Percentiles rank a stretch among this genome's conserved stretches.
phyloP scores from a whole-genome alignment of 345 rosid genomes.

The Moricandia moricandioides region DNA sequence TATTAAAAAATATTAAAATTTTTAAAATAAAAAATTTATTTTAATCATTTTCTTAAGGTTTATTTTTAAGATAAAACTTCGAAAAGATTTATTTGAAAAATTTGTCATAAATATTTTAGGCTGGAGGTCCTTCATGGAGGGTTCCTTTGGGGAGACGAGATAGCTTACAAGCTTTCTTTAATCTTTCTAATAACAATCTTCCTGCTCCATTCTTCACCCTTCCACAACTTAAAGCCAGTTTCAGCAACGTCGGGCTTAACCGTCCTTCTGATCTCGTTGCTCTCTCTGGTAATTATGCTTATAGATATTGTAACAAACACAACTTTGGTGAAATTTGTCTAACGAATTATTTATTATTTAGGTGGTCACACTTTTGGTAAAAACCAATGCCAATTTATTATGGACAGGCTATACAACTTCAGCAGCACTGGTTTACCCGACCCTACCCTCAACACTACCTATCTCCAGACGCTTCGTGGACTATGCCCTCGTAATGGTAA shows the following conservation, averaged over 20 bases:
- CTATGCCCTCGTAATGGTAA: slow-evolving; percentile 54
- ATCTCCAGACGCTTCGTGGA: slow-evolving; percentile 43
- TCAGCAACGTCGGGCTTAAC: slow-evolving; percentile 21
- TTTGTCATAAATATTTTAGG: background rate
- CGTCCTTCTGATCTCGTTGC: slow-evolving; percentile 30
- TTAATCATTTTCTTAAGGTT: too few relatives aligned
- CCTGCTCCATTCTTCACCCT: slow-evolving; percentile 30
- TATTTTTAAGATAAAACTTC: too few relatives aligned
- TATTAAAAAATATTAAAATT: too few relatives aligned
- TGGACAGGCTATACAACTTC: slow-evolving; percentile 55
- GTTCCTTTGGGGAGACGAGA: slow-evolving; percentile 38
- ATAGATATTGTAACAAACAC: background rate
- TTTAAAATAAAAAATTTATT: too few relatives aligned
- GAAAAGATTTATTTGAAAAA: too few relatives aligned
- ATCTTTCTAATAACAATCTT: slow-evolving; percentile 10
- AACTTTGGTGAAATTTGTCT: background rate
- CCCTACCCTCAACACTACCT: slow-evolving; percentile 42
- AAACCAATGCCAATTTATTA: slow-evolving; percentile 53
- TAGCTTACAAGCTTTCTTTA: slow-evolving; percentile 25
- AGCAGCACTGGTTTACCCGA: slow-evolving; percentile 42
- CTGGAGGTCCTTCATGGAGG: slow-evolving; percentile 39
- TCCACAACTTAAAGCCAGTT: slow-evolving; percentile 25
- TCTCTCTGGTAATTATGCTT: slow-evolving; percentile 21
- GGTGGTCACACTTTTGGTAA: slow-evolving; percentile 66
- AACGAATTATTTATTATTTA: slow-evolving; percentile 3